Evolutionary conservation across 2,329 filamentous ascomycete species (phyloP).

Genomic region (Endothia cerciana): DNA sequence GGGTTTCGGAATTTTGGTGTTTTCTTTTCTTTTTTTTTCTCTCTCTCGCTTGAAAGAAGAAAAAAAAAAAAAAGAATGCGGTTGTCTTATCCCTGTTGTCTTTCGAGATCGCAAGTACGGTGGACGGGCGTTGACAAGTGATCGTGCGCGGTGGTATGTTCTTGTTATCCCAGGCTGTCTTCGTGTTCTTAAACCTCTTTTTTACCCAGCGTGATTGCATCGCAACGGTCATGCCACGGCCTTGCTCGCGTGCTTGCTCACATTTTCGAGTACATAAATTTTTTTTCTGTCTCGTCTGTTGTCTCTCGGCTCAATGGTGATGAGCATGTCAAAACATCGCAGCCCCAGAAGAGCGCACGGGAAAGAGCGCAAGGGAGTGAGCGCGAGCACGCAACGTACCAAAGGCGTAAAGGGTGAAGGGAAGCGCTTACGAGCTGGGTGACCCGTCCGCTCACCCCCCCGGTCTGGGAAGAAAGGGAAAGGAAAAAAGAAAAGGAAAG

Average conservation of each 20-base stretch:
- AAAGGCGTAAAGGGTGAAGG: no score
- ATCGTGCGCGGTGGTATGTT: neutral
- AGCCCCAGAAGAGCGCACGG: neutral
- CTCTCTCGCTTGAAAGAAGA: neutral
- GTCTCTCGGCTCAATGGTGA: neutral
- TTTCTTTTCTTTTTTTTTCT: neutral
- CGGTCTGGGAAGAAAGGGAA: neutral
- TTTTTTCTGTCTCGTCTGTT: neutral
- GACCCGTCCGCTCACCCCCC: no score
- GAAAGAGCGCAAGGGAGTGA: neutral
- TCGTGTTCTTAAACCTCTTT: neutral
- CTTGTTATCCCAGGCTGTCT: neutral
- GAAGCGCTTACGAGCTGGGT: no score
- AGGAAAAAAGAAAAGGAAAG: neutral
- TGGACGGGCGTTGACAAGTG: conserved; percentile 4
- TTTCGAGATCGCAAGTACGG: neutral
- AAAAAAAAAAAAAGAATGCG: conserved; percentile 12
- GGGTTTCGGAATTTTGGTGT: neutral
- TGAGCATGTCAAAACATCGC: no score
- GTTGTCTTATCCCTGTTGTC: neutral
- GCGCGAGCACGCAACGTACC: neutral
- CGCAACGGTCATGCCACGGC: neutral
- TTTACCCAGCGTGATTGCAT: conserved; percentile 7
- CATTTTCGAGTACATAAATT: conserved; percentile 5
- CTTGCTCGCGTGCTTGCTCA: neutral